Evolutionary conservation across 139 green algal genomes (phyloP), one percentile per base, ranked within the genome.

Genomic region (Spirogloea muscicola): DNA sequence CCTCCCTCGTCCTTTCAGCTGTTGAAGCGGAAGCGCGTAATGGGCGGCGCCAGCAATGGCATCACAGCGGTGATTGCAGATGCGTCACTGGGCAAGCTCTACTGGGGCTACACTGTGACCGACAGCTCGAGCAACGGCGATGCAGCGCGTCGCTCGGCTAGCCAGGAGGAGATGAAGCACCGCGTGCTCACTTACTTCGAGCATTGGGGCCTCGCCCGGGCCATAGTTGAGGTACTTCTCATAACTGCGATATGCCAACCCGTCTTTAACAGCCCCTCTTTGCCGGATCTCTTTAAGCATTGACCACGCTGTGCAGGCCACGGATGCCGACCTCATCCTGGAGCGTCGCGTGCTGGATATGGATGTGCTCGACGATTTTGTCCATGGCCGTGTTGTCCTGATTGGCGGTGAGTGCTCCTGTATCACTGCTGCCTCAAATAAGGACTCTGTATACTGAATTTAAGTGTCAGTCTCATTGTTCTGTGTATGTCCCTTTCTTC

Each of bases 291-390:
- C 21, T 21, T 55, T 21, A 55, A 31, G 46, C 21, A 21, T 21
- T 31, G 21, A 21, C 21, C 46, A n/a, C n/a, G 46, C 46, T 21
- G 59, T 31, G 3, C 21, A 66, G 48, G 59, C 16, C 37, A 68
- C 59, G 49, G 27, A 27, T 0, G 29, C 59, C 13, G 25, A 68
- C 13, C 37, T 52, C 18, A 68, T 68, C 18, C 59, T 68, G 5
- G 59, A 68, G 1, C 36, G 59, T 25, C 59, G 59, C 36, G 59
- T 68, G 36, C 59, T 68, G 25, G 38, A 68, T 31, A 25, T 68
- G 10, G 29, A 29, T 10, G 0, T 31, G 25, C 59, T 68, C 27
- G 27, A 27, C 38, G 29, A 43, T 27, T 68, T 29, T 27, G 58
- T 48, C 36, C 2, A 68, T 3, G 58, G 58, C 6, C 9, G 58